Evolutionary conservation across 129 eudicot species (phyloP), one percentile per base, ranked within the genome.

Genomic region (Smallanthus sonchifolius): DNA sequence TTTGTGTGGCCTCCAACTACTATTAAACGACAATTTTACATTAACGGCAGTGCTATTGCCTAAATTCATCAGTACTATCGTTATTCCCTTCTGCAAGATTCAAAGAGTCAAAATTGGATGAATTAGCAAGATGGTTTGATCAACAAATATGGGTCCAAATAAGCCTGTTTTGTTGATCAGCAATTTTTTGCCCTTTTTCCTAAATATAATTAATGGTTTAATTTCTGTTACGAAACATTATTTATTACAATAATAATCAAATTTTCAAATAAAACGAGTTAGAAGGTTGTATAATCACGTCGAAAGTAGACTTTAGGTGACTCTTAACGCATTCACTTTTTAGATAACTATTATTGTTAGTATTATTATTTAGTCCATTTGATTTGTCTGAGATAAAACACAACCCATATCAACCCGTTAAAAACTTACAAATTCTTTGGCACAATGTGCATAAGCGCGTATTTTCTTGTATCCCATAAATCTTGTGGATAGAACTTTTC

Each of bases 391-490:
- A 43, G 16, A 11, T 20, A 66, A 44, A 43, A 63, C 5, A 19
- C 54, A 67, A 43, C 20, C 71, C 54, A 67, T 13, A 45, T 30
- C 24, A 16, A 30, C 43, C 8, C 19, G 3, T 42, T 44, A 20
- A 13, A 16, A 7, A 78, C 97, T 83, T 87, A 92, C 97, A 0
- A 91, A 89, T 49, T 83, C 83, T 75, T 89, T 92, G 60, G 97
- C 84, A 59, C 97, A 92, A 75, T 89, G 97, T 63, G 91, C 83
- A 61, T 89, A 92, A 62, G 94, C 93, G 2, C 96, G 96, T 40
- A 92, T 76, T 67, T 80, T 87, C 67, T 81, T 89, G 32, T 86
- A 78, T 57, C 95, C 96, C 1, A 73, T 47, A 48, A 85, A 89
- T 40, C 81, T 83, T 49, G 90, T 83, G 0, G 92, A 81, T 47